Percentiles rank a stretch among this genome's conserved stretches.
Conservation (phyloP, 345 rosid species). For the Gossypium ekmanianum region DNA sequence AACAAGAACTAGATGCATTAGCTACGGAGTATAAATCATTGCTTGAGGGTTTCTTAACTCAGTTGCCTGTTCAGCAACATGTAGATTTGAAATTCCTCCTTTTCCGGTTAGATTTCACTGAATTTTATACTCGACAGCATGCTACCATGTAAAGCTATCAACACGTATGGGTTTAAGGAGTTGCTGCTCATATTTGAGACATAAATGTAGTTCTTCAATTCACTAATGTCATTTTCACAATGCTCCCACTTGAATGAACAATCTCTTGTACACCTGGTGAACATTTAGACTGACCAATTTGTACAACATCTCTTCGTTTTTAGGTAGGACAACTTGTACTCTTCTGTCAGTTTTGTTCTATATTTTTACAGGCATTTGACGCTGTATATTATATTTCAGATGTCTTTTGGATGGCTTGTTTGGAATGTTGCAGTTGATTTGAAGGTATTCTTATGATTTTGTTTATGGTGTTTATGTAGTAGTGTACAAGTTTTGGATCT, state of each 20-base stretch:
- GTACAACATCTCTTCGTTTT: slow-evolving; percentile 20
- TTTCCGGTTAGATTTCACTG: slow-evolving; percentile 94
- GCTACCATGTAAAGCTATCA: slow-evolving; percentile 38
- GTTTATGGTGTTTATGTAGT: slow-evolving; percentile 21
- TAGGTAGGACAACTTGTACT: slow-evolving; percentile 29
- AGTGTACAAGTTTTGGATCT: slow-evolving; percentile 26
- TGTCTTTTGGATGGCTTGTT: slow-evolving; percentile 31
- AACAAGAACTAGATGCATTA: slow-evolving; percentile 65
- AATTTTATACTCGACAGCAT: slow-evolving; percentile 68
- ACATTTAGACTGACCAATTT: slow-evolving; percentile 27
- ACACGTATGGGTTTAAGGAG: slow-evolving; percentile 14
- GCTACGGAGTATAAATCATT: slow-evolving; percentile 69
- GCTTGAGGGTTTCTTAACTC: slow-evolving; percentile 76
- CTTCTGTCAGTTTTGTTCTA: background rate
- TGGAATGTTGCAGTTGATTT: slow-evolving; percentile 27
- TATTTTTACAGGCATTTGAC: slow-evolving; percentile 13
- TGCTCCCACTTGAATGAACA: slow-evolving; percentile 17
- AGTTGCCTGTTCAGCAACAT: slow-evolving; percentile 83
- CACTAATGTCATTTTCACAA: slow-evolving; percentile 1
- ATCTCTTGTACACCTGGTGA: slow-evolving; percentile 22
- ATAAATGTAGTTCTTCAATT: slow-evolving; percentile 3
- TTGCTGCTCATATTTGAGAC: slow-evolving; percentile 13
- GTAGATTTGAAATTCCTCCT: slow-evolving; percentile 90
- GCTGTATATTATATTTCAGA: slow-evolving; percentile 30
- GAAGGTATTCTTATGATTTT: slow-evolving; percentile 33